Base-by-base conservation (phyloP, 306 rosid species). In the Cyamopsis tetragonoloba region DNA sequence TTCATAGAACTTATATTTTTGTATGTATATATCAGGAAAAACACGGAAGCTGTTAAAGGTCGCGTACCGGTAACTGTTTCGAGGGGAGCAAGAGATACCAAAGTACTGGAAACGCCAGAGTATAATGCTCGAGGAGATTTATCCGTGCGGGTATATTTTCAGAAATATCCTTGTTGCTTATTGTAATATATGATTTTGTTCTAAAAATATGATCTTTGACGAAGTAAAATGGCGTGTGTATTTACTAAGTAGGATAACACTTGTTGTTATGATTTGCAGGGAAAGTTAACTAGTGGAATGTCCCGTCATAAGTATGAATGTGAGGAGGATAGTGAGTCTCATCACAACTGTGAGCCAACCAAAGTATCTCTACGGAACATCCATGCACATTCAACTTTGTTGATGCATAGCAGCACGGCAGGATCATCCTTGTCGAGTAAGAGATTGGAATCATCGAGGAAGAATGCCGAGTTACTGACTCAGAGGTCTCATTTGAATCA, bases 61-160 rank as follows among this genome's bases (percentile, higher is more conserved):
- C 82, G 78, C 2, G 87, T 81, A 41, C 85, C 91, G 1, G 86
- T 72, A 74, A 84, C 89, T 19, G 96, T 80, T 30, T 64, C 74
- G 75, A 80, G 91, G 56, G 87, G 79, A 67, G 48, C 83, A 26
- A 75, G 85, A 70, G 79, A 80, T 39, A 50, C 47, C 34, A 86
- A 87, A 67, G 75, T 20, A 49, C 62, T 7, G 17, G 80, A 77
- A 50, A 75, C 90, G 13, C 95, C 86, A 3, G 89, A 80, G n/a
- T 83, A 69, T 74, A 82, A 35, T 10, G 57, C 72, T 10, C 66
- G 42, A 6, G 89, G 81, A 72, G 80, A 75, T 47, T 18, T 65
- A 10, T 30, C 86, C 3, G 35, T 88, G 50, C 83, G 34, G 95
- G 90, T 89, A 79, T 51, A 24, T 70, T 58, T 26, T 4, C 49